Evolutionary conservation across 805 yeast genomes (phyloP), one percentile per base, ranked within the genome.

Genomic region (Huiozyma naganishii): DNA sequence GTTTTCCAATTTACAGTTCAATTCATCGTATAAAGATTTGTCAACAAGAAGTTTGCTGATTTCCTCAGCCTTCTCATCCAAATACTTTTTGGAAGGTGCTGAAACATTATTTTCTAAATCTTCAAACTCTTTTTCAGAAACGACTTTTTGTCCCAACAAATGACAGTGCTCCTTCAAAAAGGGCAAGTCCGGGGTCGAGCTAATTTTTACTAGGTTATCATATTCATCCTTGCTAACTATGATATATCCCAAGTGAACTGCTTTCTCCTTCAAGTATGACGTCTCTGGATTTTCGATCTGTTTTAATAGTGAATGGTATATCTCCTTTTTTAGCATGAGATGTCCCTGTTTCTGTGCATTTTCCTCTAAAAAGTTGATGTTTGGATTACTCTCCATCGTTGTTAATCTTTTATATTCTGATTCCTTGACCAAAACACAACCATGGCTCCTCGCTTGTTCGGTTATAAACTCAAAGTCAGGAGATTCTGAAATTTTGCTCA

Each of bases 261-360:
- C 37, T 12, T 17, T 13, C 8, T 41, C 40, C 32, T 10, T 13
- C 29, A 61, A 42, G 29, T 55, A 57, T 10, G 52, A 55, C 11
- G 50, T n/a, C 6, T 58, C 45, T 36, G 62, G 64, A 12, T 48
- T 43, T 1, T 51, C 49, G 10, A 47, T 37, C 8, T n/a, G 12
- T 10, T 37, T 37, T 7, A 23, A 7, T 30, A 37, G n/a, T n/a
- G 23, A n/a, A 10, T 7, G 29, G 34, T 39, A 27, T 4, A 36
- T 12, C 7, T 45, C 27, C 30, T 41, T 29, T 29, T 36, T 35
- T 9, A 35, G 6, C 23, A 28, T 37, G 30, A 41, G 23, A 17
- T 17, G 23, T 17, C 23, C 23, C 32, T 36, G 35, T 4, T 39
- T 36, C 29, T 36, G 11, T 3, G 37, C 37, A 23, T 34, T 30